Conservation (phyloP, 345 rosid genomes). For the Acer yangbiense region DNA sequence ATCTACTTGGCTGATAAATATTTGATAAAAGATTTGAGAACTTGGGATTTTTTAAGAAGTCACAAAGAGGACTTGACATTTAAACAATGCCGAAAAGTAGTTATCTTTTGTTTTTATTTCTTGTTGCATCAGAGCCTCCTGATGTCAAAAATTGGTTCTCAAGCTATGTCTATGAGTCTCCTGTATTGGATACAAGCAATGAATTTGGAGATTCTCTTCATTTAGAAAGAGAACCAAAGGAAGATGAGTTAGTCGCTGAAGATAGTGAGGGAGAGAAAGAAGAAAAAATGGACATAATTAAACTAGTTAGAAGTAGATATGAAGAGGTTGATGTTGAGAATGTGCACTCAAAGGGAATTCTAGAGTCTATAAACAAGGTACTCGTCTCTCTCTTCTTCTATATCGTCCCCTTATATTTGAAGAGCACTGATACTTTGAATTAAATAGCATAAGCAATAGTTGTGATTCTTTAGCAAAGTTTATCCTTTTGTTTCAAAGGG, state of each 20-base stretch:
- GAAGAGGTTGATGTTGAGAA: conserved; percentile 23
- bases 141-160: conserved; percentile 58
- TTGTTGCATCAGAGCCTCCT: conserved; percentile 54
- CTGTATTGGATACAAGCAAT: conserved; percentile 30
- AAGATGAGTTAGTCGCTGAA: conserved; percentile 28
- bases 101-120: conserved; percentile 15
- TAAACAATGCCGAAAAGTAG: not conserved
- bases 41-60: not conserved
- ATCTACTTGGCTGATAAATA: conserved; percentile 3
- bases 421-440: not conserved
- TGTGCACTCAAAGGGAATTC: conserved; percentile 20
- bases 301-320: conserved; percentile 23
- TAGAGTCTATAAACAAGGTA: conserved; percentile 22
- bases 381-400: not conserved
- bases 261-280: conserved; percentile 34
- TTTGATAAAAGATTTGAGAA: not conserved
- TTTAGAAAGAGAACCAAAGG: conserved; percentile 23
- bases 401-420: not conserved
- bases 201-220: conserved; percentile 23
- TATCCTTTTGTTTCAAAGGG: not conserved
- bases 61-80: not conserved
- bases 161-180: conserved; percentile 50
- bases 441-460: not conserved
- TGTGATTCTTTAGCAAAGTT: not conserved
- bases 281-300: conserved; percentile 9